phyloP scores from a whole-genome alignment of 371 early-diverging fungal genomes.

The Synchytrium microbalum region DNA sequence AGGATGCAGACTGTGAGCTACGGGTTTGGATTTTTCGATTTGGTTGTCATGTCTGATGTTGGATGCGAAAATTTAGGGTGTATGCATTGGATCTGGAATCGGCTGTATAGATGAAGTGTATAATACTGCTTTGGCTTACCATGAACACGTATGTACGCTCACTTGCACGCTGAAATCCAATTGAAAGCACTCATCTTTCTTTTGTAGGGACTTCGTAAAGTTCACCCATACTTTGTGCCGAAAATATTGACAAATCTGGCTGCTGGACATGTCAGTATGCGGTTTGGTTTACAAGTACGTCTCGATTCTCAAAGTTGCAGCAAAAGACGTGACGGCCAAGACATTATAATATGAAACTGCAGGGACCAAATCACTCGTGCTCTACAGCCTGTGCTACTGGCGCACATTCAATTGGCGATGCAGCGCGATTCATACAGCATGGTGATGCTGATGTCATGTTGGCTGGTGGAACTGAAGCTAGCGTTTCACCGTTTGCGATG shows the following conservation, averaged over 20 bases:
- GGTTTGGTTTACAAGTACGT: conserved; percentile 66
- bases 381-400: conserved; percentile 95
- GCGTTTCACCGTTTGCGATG: conserved; percentile 74
- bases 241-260: conserved; percentile 88
- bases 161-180: background rate
- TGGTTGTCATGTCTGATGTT: no score
- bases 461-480: conserved; percentile 88
- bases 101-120: conserved; percentile 83
- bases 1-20: conserved; percentile 41
- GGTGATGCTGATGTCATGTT: conserved; percentile 95
- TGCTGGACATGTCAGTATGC: conserved; percentile 85
- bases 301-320: background rate
- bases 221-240: conserved; percentile 89
- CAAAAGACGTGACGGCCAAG: background rate
- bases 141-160: conserved; percentile 36
- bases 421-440: conserved; percentile 79
- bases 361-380: conserved; percentile 88
- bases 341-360: background rate
- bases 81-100: conserved; percentile 87
- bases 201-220: conserved; percentile 58
- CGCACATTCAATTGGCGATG: conserved; percentile 90
- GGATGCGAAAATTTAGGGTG: conserved; percentile 52
- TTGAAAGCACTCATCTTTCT: background rate
- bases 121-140: conserved; percentile 44
- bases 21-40: no score